These are phyloP conservation scores for Nectriaceae sp. DNA, from an alignment of 2,329 filamentous ascomycete genomes.

Conservation along the genomic window DNA sequence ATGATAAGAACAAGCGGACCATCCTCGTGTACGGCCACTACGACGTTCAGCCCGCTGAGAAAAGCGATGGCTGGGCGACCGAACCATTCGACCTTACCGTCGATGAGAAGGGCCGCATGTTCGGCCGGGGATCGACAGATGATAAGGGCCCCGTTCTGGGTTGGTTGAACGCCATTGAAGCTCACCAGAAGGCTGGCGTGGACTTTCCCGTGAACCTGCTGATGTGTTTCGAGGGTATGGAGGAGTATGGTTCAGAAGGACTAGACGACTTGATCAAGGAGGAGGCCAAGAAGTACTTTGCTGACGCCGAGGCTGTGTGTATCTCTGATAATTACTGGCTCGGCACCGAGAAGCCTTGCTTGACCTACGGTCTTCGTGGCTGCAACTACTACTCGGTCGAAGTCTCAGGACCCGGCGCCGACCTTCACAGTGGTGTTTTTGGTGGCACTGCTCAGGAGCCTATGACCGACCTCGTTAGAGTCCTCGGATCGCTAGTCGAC, in stretches of 20 bases:
- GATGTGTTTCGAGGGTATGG: slow-evolving; percentile 99
- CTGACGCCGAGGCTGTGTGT: slow-evolving; percentile 92
- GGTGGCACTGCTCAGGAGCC: slow-evolving; percentile 96
- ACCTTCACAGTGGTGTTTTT: slow-evolving; percentile 96
- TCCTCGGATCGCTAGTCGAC: slow-evolving; percentile 85
- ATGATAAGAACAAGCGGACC: slow-evolving; percentile 88
- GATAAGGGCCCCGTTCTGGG: slow-evolving; percentile 97
- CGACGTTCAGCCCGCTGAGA: slow-evolving; percentile 93
- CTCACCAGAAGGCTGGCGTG: slow-evolving; percentile 90
- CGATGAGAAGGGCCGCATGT: slow-evolving; percentile 93
- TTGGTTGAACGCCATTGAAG: slow-evolving; percentile 97
- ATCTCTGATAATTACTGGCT: slow-evolving; percentile 99
- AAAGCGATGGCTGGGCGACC: slow-evolving; percentile 93
- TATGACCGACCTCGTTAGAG: slow-evolving; percentile 90
- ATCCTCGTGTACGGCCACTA: slow-evolving; percentile 98
- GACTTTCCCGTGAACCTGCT: slow-evolving; percentile 97
- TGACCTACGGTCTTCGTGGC: slow-evolving; percentile 95
- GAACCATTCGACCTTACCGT: slow-evolving; percentile 89
- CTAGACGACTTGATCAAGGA: slow-evolving; percentile 91
- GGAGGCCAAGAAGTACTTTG: slow-evolving; percentile 93
- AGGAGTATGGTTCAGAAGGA: slow-evolving; percentile 96
- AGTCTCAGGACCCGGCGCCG: slow-evolving; percentile 86
- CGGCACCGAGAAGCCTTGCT: slow-evolving; percentile 95
- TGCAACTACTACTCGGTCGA: slow-evolving; percentile 98
- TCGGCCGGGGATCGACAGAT: slow-evolving; percentile 90